Evolutionary conservation across 768 basidiomycete genomes (phyloP).

Genomic region (Amanita thiersii): DNA sequence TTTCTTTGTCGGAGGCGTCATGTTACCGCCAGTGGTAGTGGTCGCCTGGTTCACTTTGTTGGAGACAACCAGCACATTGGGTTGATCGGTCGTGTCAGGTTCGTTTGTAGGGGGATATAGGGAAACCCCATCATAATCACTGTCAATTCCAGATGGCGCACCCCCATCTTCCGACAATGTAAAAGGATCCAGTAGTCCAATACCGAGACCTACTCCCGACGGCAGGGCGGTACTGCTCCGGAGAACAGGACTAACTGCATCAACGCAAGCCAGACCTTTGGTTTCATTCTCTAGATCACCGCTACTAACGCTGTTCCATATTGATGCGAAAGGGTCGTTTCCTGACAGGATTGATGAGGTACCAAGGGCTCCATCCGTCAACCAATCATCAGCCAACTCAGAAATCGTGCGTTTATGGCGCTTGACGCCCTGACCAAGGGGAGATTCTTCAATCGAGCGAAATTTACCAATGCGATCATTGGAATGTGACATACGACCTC

Average conservation of each 20-base stretch:
- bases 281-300: not conserved
- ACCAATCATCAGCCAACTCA: slow-evolving; percentile 34
- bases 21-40: slow-evolving; percentile 12
- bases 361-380: slow-evolving; percentile 22
- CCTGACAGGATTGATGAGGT: slow-evolving; percentile 16
- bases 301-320: slow-evolving; percentile 24
- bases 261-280: slow-evolving; percentile 22
- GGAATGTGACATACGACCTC: slow-evolving; percentile 24
- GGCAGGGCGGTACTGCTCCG: slow-evolving; percentile 25
- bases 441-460: slow-evolving; percentile 34
- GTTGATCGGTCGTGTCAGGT: slow-evolving; percentile 16
- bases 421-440: slow-evolving; percentile 22
- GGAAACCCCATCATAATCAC: slow-evolving; percentile 23
- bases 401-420: slow-evolving; percentile 24
- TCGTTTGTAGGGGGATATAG: slow-evolving; percentile 22
- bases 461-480: slow-evolving; percentile 18
- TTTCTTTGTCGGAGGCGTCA: slow-evolving; percentile 41
- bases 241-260: slow-evolving; percentile 49
- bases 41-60: slow-evolving; percentile 6
- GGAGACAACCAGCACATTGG: slow-evolving; percentile 12
- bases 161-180: slow-evolving; percentile 23
- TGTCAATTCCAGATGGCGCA: slow-evolving; percentile 17
- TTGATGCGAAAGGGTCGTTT: slow-evolving; percentile 38
- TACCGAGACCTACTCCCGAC: slow-evolving; percentile 33
- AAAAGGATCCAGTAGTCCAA: slow-evolving; percentile 53